Percentiles rank a stretch among this genome's conserved stretches.
These are phyloP conservation scores for Tetracladium marchalianum DNA, from an alignment of 495 filamentous ascomycete genomes.

Conservation along the genomic window DNA sequence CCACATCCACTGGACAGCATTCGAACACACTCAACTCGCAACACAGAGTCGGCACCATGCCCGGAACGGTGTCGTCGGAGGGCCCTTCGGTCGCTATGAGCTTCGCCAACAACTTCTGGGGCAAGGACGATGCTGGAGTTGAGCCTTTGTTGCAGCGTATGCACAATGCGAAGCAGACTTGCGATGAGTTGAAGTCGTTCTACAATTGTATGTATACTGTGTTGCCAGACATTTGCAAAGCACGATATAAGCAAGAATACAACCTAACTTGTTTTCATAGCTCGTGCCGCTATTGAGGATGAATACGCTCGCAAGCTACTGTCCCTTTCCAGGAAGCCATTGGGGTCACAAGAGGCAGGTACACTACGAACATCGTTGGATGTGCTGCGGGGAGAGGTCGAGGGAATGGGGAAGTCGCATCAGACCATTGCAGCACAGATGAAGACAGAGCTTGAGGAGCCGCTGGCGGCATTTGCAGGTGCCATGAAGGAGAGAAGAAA, in stretches of 20 bases:
- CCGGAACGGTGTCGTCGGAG: conserved; percentile 19
- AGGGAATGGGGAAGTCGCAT: conserved; percentile 89
- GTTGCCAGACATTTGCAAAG: neutral
- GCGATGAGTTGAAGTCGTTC: conserved; percentile 87
- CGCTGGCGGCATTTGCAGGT: conserved; percentile 80
- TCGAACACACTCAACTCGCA: neutral
- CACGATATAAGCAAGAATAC: neutral
- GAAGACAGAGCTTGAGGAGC: conserved; percentile 96
- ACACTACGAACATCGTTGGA: conserved; percentile 78
- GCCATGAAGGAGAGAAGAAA: conserved; percentile 92
- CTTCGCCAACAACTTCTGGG: conserved; percentile 99
- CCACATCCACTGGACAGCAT: no score
- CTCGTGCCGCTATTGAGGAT: conserved; percentile 88
- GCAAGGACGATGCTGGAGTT: conserved; percentile 96
- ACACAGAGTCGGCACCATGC: conserved; percentile 13
- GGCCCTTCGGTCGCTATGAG: conserved; percentile 37
- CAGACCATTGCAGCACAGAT: conserved; percentile 84
- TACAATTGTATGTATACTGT: conserved; percentile 56
- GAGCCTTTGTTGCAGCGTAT: conserved; percentile 89
- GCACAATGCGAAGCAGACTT: conserved; percentile 90
- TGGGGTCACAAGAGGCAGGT: conserved; percentile 83
- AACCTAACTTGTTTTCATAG: conserved; percentile 31
- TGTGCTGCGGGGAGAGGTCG: conserved; percentile 79
- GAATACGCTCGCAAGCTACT: conserved; percentile 92
- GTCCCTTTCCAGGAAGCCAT: conserved; percentile 74